Base-by-base conservation (phyloP, 108 stramenopile species). In the Cyclotella cryptica region DNA sequence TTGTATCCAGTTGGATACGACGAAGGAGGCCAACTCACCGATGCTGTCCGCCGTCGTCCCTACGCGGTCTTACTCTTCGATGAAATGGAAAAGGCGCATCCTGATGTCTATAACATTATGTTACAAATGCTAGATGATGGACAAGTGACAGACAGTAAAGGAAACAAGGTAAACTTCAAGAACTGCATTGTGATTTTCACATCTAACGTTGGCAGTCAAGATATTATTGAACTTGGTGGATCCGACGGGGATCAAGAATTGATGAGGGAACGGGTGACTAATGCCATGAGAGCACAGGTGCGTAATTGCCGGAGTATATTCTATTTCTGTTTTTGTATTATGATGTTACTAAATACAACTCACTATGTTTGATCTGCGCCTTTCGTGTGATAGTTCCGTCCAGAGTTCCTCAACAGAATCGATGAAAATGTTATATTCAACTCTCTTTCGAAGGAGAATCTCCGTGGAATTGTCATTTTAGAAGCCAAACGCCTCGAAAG, bases 71-170 rank as follows among this genome's bases (percentile, higher is more conserved):
- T 99, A 21, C 75, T 99, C 18, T 97, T 99, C 59, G 99, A 99
- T 66, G 99, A 99, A 76, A 96, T 99, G 91, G 99, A 99, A 72
- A 99, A 99, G 87, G 99, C 99, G 3, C 99, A 99, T 66, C 89
- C 92, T 6, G 97, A 98, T 76, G 98, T 99, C 11, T 98, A 98
- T 84, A 98, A 98, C 82, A 73, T 99, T 15, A 94, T 99, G 88
- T 73, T 99, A 28, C 98, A 99, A 79, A 61, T 99, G 13, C 87
- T 99, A 10, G 99, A 99, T 77, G 99, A 99, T 77, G 99, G 99
- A 10, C 94, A 97, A 43, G 79, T 99, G 41, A 99, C 99, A 6
- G 99, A 99, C 75, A 88, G 89, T 57, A 97, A 99, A 85, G 99
- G 99, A 53, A 96, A 85, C 73, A 81, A 82, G 45, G 99, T 99